Percentiles rank a stretch among this genome's conserved stretches.
Evolutionary conservation across 2,329 filamentous ascomycete species (phyloP).

Genomic region (Septoria petroselini): DNA sequence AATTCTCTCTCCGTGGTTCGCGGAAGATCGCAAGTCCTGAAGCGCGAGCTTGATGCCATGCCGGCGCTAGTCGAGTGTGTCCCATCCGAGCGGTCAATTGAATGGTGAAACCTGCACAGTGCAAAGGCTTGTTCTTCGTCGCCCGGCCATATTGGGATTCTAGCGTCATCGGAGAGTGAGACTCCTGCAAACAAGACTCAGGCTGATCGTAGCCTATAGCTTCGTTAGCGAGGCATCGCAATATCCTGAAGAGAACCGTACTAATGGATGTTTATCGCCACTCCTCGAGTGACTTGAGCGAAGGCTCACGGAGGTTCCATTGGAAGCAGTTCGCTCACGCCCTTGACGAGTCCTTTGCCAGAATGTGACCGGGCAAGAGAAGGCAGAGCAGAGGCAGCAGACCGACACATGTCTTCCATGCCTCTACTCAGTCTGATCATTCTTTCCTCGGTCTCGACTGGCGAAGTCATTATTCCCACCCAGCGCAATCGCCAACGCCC

Average conservation of each 20-base stretch:
- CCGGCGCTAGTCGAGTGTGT: conserved; percentile 42
- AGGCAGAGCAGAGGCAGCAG: conserved; percentile 67
- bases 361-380: no score
- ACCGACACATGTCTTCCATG: conserved; percentile 66
- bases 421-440: not conserved
- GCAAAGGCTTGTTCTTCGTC: conserved; percentile 54
- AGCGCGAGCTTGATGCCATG: conserved; percentile 51
- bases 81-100: conserved; percentile 48
- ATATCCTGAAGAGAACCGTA: no score
- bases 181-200: conserved; percentile 34
- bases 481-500: not conserved
- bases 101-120: conserved; percentile 51
- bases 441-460: conserved; percentile 14
- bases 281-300: no score
- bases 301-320: no score
- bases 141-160: conserved; percentile 53
- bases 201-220: conserved; percentile 25
- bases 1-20: no score
- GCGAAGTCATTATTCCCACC: conserved; percentile 12
- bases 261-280: no score
- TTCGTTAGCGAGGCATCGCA: no score
- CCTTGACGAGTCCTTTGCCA: no score
- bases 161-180: conserved; percentile 51
- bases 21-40: conserved; percentile 49
- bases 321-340: conserved; percentile 52